Evolutionary conservation across 441 rosid genomes (phyloP).

Genomic region (Adansonia rubrostipa): DNA sequence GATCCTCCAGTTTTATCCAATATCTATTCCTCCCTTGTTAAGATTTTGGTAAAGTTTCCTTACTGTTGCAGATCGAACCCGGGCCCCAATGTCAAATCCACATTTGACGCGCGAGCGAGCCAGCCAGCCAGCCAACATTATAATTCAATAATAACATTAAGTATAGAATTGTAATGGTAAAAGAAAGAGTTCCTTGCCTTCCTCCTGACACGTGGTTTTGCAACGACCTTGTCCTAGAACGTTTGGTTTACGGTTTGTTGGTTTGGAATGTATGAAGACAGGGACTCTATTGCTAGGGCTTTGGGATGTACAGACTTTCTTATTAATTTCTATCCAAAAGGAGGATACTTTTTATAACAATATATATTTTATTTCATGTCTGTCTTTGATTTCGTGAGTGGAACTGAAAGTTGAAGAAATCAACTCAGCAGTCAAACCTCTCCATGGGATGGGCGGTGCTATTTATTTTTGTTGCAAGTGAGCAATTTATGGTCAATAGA

Average conservation of each 20-base stretch:
- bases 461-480: constrained; percentile 8
- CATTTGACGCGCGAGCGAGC: too few species aligned
- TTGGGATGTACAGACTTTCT: not conserved
- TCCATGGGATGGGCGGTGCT: too few species aligned
- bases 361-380: not conserved
- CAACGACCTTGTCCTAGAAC: not conserved
- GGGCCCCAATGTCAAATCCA: too few species aligned
- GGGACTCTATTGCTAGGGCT: not conserved
- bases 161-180: not conserved
- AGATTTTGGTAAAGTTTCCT: not conserved
- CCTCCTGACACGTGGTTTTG: not conserved
- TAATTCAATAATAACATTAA: too few species aligned
- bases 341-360: too few species aligned
- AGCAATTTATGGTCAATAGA: too few species aligned
- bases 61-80: too few species aligned
- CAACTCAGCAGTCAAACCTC: constrained; percentile 3
- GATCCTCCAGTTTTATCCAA: not conserved
- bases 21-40: not conserved
- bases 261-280: too few species aligned
- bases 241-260: not conserved
- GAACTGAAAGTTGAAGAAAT: not conserved
- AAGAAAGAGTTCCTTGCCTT: not conserved
- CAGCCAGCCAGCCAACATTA: too few species aligned
- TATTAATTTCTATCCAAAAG: not conserved
- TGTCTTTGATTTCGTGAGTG: not conserved